Conservation (phyloP, 306 rosid species). For the Biancaea sappan region DNA sequence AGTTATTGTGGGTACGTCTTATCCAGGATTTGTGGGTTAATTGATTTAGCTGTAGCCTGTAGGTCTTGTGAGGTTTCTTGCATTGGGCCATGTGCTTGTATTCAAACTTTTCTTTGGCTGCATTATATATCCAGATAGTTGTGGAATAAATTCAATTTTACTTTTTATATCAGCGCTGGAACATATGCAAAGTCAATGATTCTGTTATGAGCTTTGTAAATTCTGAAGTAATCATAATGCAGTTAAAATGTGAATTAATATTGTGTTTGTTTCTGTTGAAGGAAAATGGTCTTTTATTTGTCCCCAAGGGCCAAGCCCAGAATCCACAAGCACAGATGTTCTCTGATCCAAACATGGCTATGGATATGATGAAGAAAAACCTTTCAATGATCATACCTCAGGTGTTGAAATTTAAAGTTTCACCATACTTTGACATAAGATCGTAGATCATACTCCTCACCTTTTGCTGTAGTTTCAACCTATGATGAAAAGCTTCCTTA, state of each 20-base stretch:
- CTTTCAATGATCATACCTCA: conserved; percentile 98
- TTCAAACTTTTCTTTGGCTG: conserved; percentile 4
- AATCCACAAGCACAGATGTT: conserved; percentile 98
- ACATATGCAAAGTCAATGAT: conserved; percentile 17
- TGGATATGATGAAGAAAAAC: conserved; percentile 99
- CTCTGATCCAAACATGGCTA: conserved; percentile 99
- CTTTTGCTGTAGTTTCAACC: not conserved
- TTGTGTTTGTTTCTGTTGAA: conserved; percentile 34
- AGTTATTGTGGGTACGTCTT: conserved; percentile 11
- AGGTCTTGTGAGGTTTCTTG: conserved; percentile 1
- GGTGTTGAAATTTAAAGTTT: conserved; percentile 48
- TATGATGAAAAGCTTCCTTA: conserved; percentile 3
- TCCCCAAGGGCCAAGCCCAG: conserved; percentile 88
- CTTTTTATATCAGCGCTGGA: not conserved
- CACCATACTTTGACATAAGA: conserved; percentile 9
- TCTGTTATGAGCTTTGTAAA: conserved; percentile 4
- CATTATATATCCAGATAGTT: not conserved
- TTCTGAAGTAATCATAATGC: conserved; percentile 11
- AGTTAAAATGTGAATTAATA: conserved; percentile 25
- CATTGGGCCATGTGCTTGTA: not conserved
- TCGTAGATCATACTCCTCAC: conserved; percentile 14
- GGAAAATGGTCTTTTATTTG: conserved; percentile 90
- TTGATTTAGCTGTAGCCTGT: not conserved
- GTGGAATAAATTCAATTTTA: conserved; percentile 14
- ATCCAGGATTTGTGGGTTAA: not conserved